phyloP scores from a whole-genome alignment of 1,284 basidiomycete species.

The Phlebopus sp. region DNA sequence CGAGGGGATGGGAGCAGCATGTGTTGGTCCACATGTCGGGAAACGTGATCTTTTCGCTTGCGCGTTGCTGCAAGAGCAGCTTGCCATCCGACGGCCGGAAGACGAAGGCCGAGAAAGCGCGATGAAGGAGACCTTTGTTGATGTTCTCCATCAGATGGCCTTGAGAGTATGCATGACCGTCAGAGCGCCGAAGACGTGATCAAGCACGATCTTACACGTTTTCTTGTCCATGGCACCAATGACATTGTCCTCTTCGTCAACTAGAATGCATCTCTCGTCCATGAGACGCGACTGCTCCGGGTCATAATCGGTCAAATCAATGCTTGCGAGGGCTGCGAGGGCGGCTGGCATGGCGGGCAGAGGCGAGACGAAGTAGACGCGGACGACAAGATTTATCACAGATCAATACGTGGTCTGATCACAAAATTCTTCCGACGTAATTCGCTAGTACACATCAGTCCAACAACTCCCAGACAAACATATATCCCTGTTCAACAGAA shows the following conservation, averaged over 20 bases:
- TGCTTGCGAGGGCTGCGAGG: constrained; percentile 58
- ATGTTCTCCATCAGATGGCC: constrained; percentile 99
- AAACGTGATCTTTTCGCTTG: constrained; percentile 98
- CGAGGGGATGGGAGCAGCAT: constrained; percentile 96
- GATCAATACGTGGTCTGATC: too few species aligned
- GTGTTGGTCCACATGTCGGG: constrained; percentile 99
- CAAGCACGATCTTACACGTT: constrained; percentile 66
- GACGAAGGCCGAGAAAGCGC: constrained; percentile 97
- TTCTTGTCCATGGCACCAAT: constrained; percentile 97
- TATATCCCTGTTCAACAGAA: too few species aligned
- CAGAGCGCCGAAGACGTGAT: constrained; percentile 7
- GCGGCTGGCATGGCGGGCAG: constrained; percentile 50
- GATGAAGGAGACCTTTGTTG: constrained; percentile 90
- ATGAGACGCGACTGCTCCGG: constrained; percentile 85
- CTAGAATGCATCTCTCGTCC: constrained; percentile 97
- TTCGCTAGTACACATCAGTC: not conserved
- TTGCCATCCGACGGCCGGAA: constrained; percentile 94
- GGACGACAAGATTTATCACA: constrained; percentile 9
- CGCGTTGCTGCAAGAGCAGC: constrained; percentile 93
- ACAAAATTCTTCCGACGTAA: constrained; percentile 6
- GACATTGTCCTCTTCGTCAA: constrained; percentile 85
- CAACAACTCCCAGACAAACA: too few species aligned
- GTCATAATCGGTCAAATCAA: constrained; percentile 78
- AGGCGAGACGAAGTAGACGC: constrained; percentile 9
- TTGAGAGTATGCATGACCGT: constrained; percentile 29